Conservation (phyloP, 1,139 yeast genomes). For the Yamadazyma mexicana region DNA sequence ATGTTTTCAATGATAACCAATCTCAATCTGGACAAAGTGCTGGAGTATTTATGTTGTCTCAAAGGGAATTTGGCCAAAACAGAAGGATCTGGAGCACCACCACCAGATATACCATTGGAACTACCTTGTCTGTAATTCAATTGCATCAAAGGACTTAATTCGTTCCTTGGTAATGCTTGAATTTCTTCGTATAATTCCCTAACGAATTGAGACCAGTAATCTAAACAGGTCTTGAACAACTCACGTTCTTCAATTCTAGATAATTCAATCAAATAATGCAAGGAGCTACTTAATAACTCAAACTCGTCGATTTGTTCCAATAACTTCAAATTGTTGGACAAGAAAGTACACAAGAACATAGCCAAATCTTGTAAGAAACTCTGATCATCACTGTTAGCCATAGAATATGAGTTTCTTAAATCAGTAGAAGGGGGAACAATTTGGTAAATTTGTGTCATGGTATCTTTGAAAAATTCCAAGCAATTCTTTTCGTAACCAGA, state of each 20-base stretch:
- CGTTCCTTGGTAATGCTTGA: conserved; percentile 71
- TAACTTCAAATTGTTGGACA: conserved; percentile 71
- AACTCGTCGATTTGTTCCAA: conserved; percentile 65
- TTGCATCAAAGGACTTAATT: conserved; percentile 74
- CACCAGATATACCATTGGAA: conserved; percentile 35
- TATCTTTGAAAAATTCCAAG: conserved; percentile 65
- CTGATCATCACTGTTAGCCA: conserved; percentile 83
- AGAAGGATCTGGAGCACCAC: conserved; percentile 89
- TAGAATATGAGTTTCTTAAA: conserved; percentile 68
- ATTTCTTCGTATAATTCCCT: conserved; percentile 81
- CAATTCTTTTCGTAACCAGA: conserved; percentile 69
- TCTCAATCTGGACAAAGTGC: conserved; percentile 77
- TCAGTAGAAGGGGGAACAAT: conserved; percentile 79
- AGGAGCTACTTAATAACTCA: conserved; percentile 68
- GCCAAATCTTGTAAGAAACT: conserved; percentile 95
- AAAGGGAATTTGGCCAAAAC: conserved; percentile 72
- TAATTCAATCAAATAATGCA: conserved; percentile 77
- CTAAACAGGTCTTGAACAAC: conserved; percentile 90
- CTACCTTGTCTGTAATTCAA: conserved; percentile 47
- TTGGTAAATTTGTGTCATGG: conserved; percentile 69
- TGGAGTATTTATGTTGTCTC: conserved; percentile 80
- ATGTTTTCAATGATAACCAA: conserved; percentile 91
- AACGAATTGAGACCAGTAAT: conserved; percentile 89
- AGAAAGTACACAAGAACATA: conserved; percentile 84
- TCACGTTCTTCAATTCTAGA: conserved; percentile 95